phyloP scores from a whole-genome alignment of 164 flowering plant genomes.

The Nymphaea thermarum region DNA sequence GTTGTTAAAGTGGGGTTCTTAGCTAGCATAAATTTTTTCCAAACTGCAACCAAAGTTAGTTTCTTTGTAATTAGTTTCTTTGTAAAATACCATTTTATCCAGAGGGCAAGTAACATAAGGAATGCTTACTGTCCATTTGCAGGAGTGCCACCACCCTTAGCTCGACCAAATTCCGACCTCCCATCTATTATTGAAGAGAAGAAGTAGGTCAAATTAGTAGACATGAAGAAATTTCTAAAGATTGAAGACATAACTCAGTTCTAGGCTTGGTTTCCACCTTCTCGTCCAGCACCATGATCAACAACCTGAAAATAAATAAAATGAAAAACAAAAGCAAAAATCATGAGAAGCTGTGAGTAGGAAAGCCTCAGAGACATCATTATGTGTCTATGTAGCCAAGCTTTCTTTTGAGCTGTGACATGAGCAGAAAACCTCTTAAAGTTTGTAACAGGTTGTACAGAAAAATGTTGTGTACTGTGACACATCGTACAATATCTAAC shows the following conservation, averaged over 20 bases:
- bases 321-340: neutral
- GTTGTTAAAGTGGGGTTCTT: no score
- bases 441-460: no score
- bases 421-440: no score
- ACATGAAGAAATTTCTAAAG: neutral
- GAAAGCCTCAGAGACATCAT: no score
- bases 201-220: constrained; percentile 1
- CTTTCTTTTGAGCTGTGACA: no score
- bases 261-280: constrained; percentile 28
- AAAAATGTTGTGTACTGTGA: no score
- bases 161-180: constrained; percentile 60
- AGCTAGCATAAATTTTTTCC: no score
- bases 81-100: neutral
- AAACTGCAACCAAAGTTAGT: no score
- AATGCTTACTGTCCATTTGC: constrained; percentile 54
- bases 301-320: constrained; percentile 37
- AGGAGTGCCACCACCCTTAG: constrained; percentile 39
- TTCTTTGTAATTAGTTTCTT: no score
- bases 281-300: constrained; percentile 60
- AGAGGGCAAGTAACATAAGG: neutral
- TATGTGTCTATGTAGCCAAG: no score
- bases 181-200: constrained; percentile 31
- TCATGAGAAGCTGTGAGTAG: no score
- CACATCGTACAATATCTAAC: no score
- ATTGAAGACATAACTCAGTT: neutral